Evolutionary conservation across 805 yeast genomes (phyloP), one percentile per base, ranked within the genome.

Genomic region (Kluyveromyces starmeri): DNA sequence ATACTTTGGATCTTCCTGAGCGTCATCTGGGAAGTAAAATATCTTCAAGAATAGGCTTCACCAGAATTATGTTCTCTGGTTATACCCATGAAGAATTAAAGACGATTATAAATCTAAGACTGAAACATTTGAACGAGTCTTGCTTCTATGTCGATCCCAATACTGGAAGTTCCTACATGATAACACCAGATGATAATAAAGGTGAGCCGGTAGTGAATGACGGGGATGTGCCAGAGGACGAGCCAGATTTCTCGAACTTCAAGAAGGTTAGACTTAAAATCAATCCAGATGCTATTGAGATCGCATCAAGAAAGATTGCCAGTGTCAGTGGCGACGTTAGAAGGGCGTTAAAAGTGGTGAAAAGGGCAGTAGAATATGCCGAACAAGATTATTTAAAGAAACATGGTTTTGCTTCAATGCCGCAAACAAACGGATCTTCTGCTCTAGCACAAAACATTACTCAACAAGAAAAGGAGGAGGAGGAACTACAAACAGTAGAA

Each of bases 291-390:
- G 96, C 98, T 0, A 73, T 88, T 43, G 89, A 81, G 39, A 86
- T 82, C 64, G 96, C 96, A 0, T 75, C 96, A 2, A 71, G 96
- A 58, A 88, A 86, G 55, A 94, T 92, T 28, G 95, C 97, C 4
- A 76, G 92, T 59, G 96, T 92, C 3, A 83, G 94, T 53, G 98
- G 99, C 39, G 99, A 92, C 64, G 98, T 96, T 1, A 68, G 99
- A 49, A 66, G 97, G 39, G 96, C 95, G 0, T 64, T 92, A 36
- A 81, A 81, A 38, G 82, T 92, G 16, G 82, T 96, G 50, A 70
- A 88, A 24, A 64, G 96, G 38, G 96, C 96, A 0, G 80, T 88
- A 6, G 96, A 85, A 51, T 66, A 88, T 20, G 95, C 95, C 0
- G 94, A 84, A 49, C 50, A 59, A 21, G 82, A 78, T 40, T 73